Percentiles rank a stretch among this genome's conserved stretches.
phyloP scores from a whole-genome alignment of 306 rosid species.

The Carpinus fangiana region DNA sequence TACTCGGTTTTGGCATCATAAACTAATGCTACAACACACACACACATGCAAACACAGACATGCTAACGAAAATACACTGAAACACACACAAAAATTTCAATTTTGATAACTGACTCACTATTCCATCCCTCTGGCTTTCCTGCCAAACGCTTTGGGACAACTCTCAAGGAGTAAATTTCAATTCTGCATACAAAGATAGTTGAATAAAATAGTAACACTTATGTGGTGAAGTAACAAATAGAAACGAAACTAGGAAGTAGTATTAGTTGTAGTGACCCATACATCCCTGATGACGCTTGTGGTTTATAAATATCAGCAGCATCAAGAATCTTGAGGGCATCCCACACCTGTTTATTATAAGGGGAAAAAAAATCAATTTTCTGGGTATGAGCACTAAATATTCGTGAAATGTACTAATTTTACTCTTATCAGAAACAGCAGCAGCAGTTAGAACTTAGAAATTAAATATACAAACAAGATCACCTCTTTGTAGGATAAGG shows the following conservation, averaged over 20 bases:
- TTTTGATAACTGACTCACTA: slow-evolving; percentile 52
- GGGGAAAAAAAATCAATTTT: not conserved
- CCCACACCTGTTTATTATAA: slow-evolving; percentile 53
- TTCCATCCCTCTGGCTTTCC: slow-evolving; percentile 79
- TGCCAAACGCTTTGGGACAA: slow-evolving; percentile 57
- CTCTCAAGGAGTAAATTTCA: slow-evolving; percentile 67
- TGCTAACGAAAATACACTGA: too few relatives aligned
- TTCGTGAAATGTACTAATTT: not conserved
- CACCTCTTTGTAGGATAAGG: slow-evolving; percentile 63
- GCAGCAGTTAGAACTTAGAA: not conserved
- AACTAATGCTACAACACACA: too few relatives aligned
- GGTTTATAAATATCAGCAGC: slow-evolving; percentile 70
- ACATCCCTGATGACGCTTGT: slow-evolving; percentile 53
- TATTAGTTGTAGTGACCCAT: slow-evolving; percentile 6
- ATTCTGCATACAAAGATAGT: slow-evolving; percentile 45
- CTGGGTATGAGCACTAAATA: not conserved
- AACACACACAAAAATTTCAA: not conserved
- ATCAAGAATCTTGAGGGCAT: slow-evolving; percentile 75
- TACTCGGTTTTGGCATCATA: too few relatives aligned
- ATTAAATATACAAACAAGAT: slow-evolving; percentile 6
- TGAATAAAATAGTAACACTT: slow-evolving; percentile 8
- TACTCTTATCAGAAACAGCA: not conserved
- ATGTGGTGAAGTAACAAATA: slow-evolving; percentile 10
- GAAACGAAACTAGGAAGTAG: slow-evolving; percentile 3
- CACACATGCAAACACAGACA: too few relatives aligned